Evolutionary conservation across 495 filamentous ascomycete species (phyloP).

Genomic region (Letharia lupina): DNA sequence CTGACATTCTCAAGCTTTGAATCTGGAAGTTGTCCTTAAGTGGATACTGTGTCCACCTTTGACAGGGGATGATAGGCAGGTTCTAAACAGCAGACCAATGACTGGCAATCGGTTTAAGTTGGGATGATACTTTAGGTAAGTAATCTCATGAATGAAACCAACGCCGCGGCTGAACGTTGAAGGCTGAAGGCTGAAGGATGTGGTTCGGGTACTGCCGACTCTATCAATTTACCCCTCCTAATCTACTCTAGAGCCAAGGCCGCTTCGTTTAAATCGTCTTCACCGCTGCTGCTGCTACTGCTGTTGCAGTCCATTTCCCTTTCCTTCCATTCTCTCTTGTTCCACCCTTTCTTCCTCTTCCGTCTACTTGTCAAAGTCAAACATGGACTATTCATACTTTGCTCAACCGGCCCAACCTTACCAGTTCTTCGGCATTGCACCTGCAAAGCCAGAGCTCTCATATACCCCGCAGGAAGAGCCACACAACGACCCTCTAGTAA

Average conservation of each 20-base stretch:
- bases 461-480: slow-evolving; percentile 25
- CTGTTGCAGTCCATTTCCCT: not conserved
- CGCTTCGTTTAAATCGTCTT: not conserved
- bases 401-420: slow-evolving; percentile 21
- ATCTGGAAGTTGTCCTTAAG: not conserved
- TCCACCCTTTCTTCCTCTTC: not conserved
- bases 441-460: slow-evolving; percentile 17
- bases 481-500: slow-evolving; percentile 23
- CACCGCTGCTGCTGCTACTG: not conserved
- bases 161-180: slow-evolving; percentile 1
- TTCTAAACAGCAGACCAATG: not conserved
- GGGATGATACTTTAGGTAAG: no score
- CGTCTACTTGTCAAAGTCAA: not conserved
- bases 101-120: not conserved
- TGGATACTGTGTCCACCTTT: no score
- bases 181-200: not conserved
- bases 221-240: not conserved
- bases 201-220: not conserved
- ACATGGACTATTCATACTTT: slow-evolving; percentile 28
- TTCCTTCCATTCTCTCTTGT: not conserved
- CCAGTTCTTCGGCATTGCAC: slow-evolving; percentile 21
- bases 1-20: not conserved
- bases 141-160: not conserved
- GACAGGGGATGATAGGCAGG: no score
- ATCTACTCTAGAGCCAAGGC: not conserved